phyloP scores from a whole-genome alignment of 768 basidiomycete species.

The Pleurotus pulmonarius region DNA sequence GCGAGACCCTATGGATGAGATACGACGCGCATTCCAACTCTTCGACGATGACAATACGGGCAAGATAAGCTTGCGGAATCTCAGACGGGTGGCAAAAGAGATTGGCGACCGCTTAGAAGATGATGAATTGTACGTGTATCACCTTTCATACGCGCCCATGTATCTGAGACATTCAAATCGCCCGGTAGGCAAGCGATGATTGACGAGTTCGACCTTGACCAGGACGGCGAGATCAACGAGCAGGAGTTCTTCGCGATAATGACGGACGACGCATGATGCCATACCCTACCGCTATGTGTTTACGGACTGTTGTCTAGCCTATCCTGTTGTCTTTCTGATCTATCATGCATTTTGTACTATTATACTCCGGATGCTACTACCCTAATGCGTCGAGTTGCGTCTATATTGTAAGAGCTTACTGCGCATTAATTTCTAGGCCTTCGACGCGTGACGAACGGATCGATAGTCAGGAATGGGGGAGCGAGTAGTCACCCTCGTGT shows the following conservation, averaged over 20 bases:
- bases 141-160: neutral
- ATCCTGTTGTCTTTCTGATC: too few species aligned
- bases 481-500: too few species aligned
- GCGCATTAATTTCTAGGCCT: too few species aligned
- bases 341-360: too few species aligned
- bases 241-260: conserved; percentile 97
- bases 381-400: too few species aligned
- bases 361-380: too few species aligned
- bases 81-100: conserved; percentile 93
- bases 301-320: too few species aligned
- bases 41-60: conserved; percentile 97
- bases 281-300: too few species aligned
- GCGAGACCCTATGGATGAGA: conserved; percentile 95
- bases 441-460: too few species aligned
- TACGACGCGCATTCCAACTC: conserved; percentile 90
- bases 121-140: conserved; percentile 82
- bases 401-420: too few species aligned
- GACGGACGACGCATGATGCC: conserved; percentile 77
- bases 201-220: conserved; percentile 98
- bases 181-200: conserved; percentile 94
- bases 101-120: conserved; percentile 94
- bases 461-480: too few species aligned
- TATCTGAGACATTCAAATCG: neutral
- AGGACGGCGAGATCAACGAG: conserved; percentile 96
- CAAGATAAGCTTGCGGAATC: conserved; percentile 87